Conservation (phyloP, 2,329 filamentous ascomycete species). For the Thielaviopsis populi region DNA sequence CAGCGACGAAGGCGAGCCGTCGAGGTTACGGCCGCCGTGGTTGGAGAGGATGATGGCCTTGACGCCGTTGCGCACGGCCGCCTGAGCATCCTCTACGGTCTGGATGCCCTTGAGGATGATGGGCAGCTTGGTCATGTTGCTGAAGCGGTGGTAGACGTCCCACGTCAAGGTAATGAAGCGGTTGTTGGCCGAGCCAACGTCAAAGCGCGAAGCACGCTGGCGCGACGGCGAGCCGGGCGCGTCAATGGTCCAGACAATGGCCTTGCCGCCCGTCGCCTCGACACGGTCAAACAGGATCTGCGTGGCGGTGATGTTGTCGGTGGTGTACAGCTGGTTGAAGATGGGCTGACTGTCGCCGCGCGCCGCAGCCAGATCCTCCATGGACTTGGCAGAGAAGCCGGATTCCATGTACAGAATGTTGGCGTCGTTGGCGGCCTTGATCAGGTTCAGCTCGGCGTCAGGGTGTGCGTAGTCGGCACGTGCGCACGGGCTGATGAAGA, state of each 20-base stretch:
- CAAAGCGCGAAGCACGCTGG: slow-evolving; percentile 28
- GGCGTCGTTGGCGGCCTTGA: slow-evolving; percentile 30
- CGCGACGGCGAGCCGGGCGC: slow-evolving; percentile 17
- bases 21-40: slow-evolving; percentile 30
- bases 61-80: slow-evolving; percentile 26
- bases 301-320: slow-evolving; percentile 24
- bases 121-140: slow-evolving; percentile 19
- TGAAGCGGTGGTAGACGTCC: slow-evolving; percentile 15
- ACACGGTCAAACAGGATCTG: slow-evolving; percentile 24
- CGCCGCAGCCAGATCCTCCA: slow-evolving; percentile 24
- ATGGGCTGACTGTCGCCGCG: slow-evolving; percentile 19
- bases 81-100: slow-evolving; percentile 28
- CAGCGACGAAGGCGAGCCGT: slow-evolving; percentile 24
- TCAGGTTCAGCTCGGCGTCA: slow-evolving; percentile 33
- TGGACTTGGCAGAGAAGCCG: slow-evolving; percentile 24
- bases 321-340: slow-evolving; percentile 23
- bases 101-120: slow-evolving; percentile 30
- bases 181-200: slow-evolving; percentile 25
- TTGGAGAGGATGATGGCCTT: slow-evolving; percentile 30
- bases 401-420: slow-evolving; percentile 32
- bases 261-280: slow-evolving; percentile 25
- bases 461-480: slow-evolving; percentile 30
- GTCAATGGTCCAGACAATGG: slow-evolving; percentile 28
- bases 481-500: slow-evolving; percentile 35
- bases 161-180: slow-evolving; percentile 17